Percentiles rank a stretch among this genome's conserved stretches.
These are phyloP conservation scores for Blumeria hordei DNA, from an alignment of 2,329 filamentous ascomycete species.

Conservation along the genomic window DNA sequence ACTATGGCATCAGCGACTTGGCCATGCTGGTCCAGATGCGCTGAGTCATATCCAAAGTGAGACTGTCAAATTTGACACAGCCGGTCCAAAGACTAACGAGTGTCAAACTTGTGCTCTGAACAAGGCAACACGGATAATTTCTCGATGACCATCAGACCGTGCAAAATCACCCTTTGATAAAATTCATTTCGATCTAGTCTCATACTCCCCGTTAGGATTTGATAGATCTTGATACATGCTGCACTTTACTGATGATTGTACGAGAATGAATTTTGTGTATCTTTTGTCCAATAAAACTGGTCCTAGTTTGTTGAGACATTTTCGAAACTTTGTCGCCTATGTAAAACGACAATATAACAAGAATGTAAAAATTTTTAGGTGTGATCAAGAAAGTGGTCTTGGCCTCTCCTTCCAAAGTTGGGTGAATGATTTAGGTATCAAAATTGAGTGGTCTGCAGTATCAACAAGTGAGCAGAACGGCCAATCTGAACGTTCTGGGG, in stretches of 20 bases:
- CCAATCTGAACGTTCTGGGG: not conserved
- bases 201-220: not conserved
- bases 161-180: not conserved
- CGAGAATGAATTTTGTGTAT: not conserved
- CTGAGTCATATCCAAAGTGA: not conserved
- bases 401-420: not conserved
- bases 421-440: not conserved
- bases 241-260: not conserved
- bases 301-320: not conserved
- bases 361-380: not conserved
- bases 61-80: not conserved
- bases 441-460: not conserved
- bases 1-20: not conserved
- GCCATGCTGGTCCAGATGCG: not conserved
- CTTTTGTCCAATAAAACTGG: not conserved
- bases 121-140: not conserved
- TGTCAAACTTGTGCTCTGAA: not conserved
- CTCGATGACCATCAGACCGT: not conserved
- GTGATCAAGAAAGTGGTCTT: not conserved
- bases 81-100: not conserved
- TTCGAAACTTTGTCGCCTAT: not conserved
- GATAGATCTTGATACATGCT: not conserved
- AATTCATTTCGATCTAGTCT: not conserved
- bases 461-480: not conserved
- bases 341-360: not conserved